Evolutionary conservation across 2,329 filamentous ascomycete genomes (phyloP).

Genomic region (Truncatella angustata): DNA sequence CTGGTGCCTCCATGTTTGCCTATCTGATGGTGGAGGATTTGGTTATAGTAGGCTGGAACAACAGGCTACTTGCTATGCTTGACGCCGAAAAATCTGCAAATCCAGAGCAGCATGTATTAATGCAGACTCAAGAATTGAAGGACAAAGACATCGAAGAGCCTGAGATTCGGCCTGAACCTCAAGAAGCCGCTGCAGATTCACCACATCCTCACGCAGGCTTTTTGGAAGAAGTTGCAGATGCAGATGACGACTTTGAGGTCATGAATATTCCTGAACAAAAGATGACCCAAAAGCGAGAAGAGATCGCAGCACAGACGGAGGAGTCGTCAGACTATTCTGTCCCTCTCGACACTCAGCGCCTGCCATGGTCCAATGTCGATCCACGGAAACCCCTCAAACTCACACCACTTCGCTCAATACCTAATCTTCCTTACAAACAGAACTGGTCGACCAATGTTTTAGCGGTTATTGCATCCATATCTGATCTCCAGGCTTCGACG

Average conservation of each 20-base stretch:
- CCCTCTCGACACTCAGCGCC: conserved; percentile 10
- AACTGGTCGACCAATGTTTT: conserved; percentile 59
- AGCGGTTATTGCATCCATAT: conserved; percentile 46
- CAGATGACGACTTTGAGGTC: conserved; percentile 39
- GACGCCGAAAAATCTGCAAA: conserved; percentile 5
- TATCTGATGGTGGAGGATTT: conserved; percentile 47
- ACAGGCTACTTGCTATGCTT: conserved; percentile 31
- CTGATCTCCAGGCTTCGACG: conserved; percentile 45
- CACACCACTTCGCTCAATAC: conserved; percentile 47
- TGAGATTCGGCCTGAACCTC: background rate
- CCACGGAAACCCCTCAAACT: conserved; percentile 47
- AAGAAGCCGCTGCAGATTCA: background rate
- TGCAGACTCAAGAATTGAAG: background rate
- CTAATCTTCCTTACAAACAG: conserved; percentile 52
- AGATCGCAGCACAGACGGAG: conserved; percentile 12
- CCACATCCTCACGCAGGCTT: conserved; percentile 6
- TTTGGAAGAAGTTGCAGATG: conserved; percentile 18
- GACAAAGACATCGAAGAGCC: background rate
- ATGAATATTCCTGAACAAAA: conserved; percentile 27
- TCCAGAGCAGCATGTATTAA: too few species aligned
- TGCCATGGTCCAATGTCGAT: conserved; percentile 39
- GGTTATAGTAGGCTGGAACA: conserved; percentile 47
- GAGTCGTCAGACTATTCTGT: conserved; percentile 11
- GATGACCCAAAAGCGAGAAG: conserved; percentile 17
- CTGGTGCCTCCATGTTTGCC: conserved; percentile 37